Conservation (phyloP, 164 flowering plant species). For the Warburgia ugandensis region DNA sequence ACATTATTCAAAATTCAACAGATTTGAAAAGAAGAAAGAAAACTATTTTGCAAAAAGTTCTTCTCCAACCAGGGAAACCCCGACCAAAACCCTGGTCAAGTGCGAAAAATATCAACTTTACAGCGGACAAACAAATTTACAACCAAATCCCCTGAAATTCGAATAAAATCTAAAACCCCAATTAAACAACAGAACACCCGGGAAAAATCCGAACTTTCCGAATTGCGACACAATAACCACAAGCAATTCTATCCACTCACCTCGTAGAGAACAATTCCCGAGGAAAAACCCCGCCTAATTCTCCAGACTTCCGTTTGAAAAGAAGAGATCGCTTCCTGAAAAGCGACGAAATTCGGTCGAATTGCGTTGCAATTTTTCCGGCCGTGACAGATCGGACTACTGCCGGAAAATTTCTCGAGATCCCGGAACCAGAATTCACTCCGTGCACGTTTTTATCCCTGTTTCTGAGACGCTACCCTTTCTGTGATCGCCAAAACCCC, state of each 20-base stretch:
- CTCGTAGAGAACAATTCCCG: slow-evolving; percentile 1
- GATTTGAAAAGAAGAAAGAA: slow-evolving; percentile 1
- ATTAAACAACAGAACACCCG: slow-evolving; percentile 3
- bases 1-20: slow-evolving; percentile 1
- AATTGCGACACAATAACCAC: not conserved
- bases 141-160: not conserved
- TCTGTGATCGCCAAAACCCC: slow-evolving; percentile 23
- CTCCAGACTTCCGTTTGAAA: not conserved
- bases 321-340: not conserved
- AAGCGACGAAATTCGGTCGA: slow-evolving; percentile 3
- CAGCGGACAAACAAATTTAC: slow-evolving; percentile 2
- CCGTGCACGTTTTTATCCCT: not conserved
- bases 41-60: not conserved
- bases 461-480: too few species aligned
- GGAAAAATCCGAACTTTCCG: slow-evolving; percentile 1
- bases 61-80: not conserved
- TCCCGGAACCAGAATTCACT: slow-evolving; percentile 5
- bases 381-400: slow-evolving; percentile 3
- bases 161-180: not conserved
- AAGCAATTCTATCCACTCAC: slow-evolving; percentile 9
- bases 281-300: not conserved
- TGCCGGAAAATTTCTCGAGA: slow-evolving; percentile 5
- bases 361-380: slow-evolving; percentile 3
- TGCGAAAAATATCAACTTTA: slow-evolving; percentile 1
- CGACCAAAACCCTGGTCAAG: slow-evolving; percentile 4